Evolutionary conservation across 176 grass and related monocot genomes (phyloP), one percentile per base, ranked within the genome.

Genomic region (Aegilops speltoides): DNA sequence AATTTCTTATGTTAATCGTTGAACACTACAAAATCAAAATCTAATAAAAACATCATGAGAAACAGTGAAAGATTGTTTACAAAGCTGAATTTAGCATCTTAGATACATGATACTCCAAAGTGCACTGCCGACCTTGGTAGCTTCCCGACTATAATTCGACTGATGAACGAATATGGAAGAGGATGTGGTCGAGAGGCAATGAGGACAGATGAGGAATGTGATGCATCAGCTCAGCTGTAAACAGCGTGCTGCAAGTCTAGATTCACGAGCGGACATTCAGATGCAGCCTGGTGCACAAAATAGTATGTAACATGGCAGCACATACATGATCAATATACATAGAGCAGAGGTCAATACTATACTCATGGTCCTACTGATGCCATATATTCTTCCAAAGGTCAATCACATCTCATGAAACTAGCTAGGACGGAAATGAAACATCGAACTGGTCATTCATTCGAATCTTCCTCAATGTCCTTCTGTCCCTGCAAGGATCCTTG

Each of bases 401-500:
- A 2, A 75, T 14, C 36, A 43, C 5, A 36, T 68, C 45, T 10
- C 54, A 2, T 26, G 56, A 79, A 37, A 26, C 9, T 67, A 54
- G 40, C 56, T 67, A 89, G 19, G 56, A 43, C 7, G 36, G 29
- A 16, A 6, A 64, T 50, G 38, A 48, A 79, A 54, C 6, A 54
- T 54, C n/a, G 50, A 54, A 59, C 56, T 59, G 56, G 20, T 8
- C 36, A 2, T 17, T 89, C 57, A 97, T 77, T 52, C 34, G 3
- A 77, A 41, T n/a, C n/a, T 13, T 80, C 56, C 2, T 56, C 69
- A 68, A 86, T 72, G 64, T 91, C 90, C 36, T 94, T 94, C 69
- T 83, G 90, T 0, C n/a, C 97, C 97, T 0, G 86, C 89, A 68
- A 99, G 94, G 79, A 99, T 94, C 86, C 92, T 90, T 19, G 97